phyloP scores from a whole-genome alignment of 202 grass and related monocot species.

The Setaria viridis region DNA sequence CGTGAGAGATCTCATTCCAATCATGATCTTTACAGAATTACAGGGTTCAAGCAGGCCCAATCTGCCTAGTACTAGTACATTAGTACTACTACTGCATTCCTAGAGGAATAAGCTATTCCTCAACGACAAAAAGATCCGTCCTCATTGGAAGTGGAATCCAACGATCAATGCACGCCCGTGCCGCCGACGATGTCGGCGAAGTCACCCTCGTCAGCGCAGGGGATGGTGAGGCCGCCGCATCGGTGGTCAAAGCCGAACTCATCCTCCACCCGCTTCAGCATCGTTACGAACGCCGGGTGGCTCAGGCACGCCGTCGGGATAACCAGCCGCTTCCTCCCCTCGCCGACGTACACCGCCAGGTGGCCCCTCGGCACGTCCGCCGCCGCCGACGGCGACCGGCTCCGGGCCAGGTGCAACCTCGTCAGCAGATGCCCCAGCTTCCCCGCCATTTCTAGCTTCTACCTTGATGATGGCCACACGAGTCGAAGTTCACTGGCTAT shows the following conservation, averaged over 20 bases:
- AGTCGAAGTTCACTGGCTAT: background rate
- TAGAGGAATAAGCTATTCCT: background rate
- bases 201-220: constrained; percentile 44
- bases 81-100: background rate
- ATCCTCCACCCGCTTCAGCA: constrained; percentile 59
- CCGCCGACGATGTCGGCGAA: constrained; percentile 47
- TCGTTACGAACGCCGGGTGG: constrained; percentile 59
- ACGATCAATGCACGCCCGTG: background rate
- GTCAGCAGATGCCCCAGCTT: constrained; percentile 58
- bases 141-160: background rate
- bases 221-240: constrained; percentile 56
- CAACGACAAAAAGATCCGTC: background rate
- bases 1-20: too few relatives aligned
- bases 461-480: too few relatives aligned
- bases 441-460: constrained; percentile 33
- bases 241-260: constrained; percentile 69
- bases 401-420: constrained; percentile 48
- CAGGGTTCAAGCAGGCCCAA: background rate
- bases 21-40: background rate
- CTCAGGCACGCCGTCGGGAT: constrained; percentile 60
- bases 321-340: constrained; percentile 62
- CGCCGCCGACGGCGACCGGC: background rate
- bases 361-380: constrained; percentile 60
- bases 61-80: background rate
- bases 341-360: constrained; percentile 63